Conservation (phyloP, 108 stramenopile genomes). For the Nannochloropsis gaditana region DNA sequence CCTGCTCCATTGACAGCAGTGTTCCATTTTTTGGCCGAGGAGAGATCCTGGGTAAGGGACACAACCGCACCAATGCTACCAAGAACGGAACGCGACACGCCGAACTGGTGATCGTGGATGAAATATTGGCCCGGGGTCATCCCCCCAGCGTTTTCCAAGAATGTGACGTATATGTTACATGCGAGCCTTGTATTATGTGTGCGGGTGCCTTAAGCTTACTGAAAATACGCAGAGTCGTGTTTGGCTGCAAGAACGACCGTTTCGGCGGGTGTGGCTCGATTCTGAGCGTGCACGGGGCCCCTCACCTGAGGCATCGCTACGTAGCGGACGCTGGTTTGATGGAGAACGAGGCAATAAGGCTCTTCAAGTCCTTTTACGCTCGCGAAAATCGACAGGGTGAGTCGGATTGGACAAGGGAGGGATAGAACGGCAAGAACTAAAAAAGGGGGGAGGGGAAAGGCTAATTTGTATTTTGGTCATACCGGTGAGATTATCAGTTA, state of each 20-base stretch:
- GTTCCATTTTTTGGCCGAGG: not conserved
- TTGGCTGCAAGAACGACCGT: constrained; percentile 54
- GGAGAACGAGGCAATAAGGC: constrained; percentile 43
- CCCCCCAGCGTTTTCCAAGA: constrained; percentile 25
- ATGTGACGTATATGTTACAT: constrained; percentile 48
- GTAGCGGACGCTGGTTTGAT: constrained; percentile 41
- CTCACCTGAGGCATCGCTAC: constrained; percentile 33
- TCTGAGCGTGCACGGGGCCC: constrained; percentile 45
- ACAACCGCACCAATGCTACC: constrained; percentile 36
- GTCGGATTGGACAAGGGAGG: too few relatives aligned
- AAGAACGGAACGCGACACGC: constrained; percentile 50
- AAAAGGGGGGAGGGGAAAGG: not conserved
- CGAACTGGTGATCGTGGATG: constrained; percentile 50
- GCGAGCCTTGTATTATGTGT: constrained; percentile 58
- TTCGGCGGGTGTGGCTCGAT: constrained; percentile 57
- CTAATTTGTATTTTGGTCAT: constrained; percentile 13
- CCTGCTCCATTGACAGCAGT: not conserved
- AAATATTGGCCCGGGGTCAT: constrained; percentile 13
- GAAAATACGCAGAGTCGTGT: constrained; percentile 47
- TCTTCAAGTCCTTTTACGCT: constrained; percentile 50
- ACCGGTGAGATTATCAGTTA: not conserved
- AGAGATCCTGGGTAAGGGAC: constrained; percentile 22
- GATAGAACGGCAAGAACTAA: too few relatives aligned
- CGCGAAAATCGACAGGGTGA: constrained; percentile 51
- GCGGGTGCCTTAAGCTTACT: constrained; percentile 47